Conservation (phyloP, 768 basidiomycete species). For the Pleurotus ostreatus region DNA sequence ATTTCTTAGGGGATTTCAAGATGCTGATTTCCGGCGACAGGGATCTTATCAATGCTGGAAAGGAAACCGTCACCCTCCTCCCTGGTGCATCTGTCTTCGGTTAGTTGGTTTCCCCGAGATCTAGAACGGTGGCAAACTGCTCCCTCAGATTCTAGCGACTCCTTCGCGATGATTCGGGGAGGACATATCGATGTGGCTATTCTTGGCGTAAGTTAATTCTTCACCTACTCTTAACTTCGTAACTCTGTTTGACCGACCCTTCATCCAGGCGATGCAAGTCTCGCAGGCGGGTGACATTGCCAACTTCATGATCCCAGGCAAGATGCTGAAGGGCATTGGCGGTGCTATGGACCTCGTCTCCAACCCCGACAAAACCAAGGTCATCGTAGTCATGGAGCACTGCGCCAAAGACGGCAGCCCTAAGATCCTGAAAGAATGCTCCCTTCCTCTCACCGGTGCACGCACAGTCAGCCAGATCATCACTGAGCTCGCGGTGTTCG, state of each 20-base stretch:
- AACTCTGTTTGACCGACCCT: slow-evolving; percentile 4
- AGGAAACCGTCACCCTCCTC: slow-evolving; percentile 89
- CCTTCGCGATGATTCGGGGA: slow-evolving; percentile 97
- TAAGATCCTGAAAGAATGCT: slow-evolving; percentile 81
- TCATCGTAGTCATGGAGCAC: slow-evolving; percentile 89
- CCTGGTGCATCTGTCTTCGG: slow-evolving; percentile 92
- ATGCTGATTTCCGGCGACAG: slow-evolving; percentile 27
- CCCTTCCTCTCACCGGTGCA: slow-evolving; percentile 86
- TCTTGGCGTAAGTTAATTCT: slow-evolving; percentile 63
- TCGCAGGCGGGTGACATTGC: slow-evolving; percentile 91
- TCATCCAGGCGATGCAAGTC: slow-evolving; percentile 84
- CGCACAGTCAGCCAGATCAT: slow-evolving; percentile 86
- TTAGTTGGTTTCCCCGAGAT: slow-evolving; percentile 26
- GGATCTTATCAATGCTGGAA: slow-evolving; percentile 92
- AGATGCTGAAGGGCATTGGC: slow-evolving; percentile 90
- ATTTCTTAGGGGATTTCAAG: not conserved
- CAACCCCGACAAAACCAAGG: slow-evolving; percentile 92
- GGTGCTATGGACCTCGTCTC: slow-evolving; percentile 97
- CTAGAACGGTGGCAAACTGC: not conserved
- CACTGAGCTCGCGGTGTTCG: slow-evolving; percentile 89
- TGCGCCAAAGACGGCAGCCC: slow-evolving; percentile 85
- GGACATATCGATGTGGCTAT: slow-evolving; percentile 94
- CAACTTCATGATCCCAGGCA: slow-evolving; percentile 98
- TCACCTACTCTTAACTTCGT: not conserved
- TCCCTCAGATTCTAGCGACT: slow-evolving; percentile 77